Percentiles rank a stretch among this genome's conserved stretches.
Evolutionary conservation across 352 stramenopile genomes (phyloP).

Genomic region (Chrysophaeum taylorii): DNA sequence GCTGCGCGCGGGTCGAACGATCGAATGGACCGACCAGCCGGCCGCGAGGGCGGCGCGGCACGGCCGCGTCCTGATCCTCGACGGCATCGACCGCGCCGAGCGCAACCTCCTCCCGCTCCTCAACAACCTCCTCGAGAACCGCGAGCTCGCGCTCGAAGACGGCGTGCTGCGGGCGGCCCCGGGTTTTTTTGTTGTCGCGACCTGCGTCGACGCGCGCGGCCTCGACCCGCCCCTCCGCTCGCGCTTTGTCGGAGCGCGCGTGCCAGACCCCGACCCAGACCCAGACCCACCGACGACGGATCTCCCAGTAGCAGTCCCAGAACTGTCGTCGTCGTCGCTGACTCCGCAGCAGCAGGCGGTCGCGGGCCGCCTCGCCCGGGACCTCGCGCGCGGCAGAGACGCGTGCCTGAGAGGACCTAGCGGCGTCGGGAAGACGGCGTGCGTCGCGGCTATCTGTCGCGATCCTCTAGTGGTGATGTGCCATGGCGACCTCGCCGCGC

Average conservation of each 20-base stretch:
- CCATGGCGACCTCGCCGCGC: constrained; percentile 66
- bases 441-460: too few relatives aligned
- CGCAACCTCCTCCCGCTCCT: constrained; percentile 89
- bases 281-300: too few relatives aligned
- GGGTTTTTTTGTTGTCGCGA: constrained; percentile 83
- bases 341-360: too few relatives aligned
- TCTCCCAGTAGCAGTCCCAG: too few relatives aligned
- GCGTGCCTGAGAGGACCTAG: too few relatives aligned
- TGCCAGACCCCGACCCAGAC: too few relatives aligned
- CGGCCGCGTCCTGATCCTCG: constrained; percentile 80
- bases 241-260: too few relatives aligned
- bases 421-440: too few relatives aligned
- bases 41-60: constrained; percentile 79
- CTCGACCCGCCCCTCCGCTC: constrained; percentile 47
- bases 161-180: constrained; percentile 46
- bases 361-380: too few relatives aligned
- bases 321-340: too few relatives aligned
- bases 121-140: constrained; percentile 92
- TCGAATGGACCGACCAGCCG: constrained; percentile 75
- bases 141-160: constrained; percentile 39
- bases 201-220: constrained; percentile 41
- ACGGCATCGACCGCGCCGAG: constrained; percentile 81
- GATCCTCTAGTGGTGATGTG: not conserved
- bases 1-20: constrained; percentile 33
- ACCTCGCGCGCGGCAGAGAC: too few relatives aligned